Conservation (phyloP, 73 alveolate genomes). For the Paramecium bursaria region DNA sequence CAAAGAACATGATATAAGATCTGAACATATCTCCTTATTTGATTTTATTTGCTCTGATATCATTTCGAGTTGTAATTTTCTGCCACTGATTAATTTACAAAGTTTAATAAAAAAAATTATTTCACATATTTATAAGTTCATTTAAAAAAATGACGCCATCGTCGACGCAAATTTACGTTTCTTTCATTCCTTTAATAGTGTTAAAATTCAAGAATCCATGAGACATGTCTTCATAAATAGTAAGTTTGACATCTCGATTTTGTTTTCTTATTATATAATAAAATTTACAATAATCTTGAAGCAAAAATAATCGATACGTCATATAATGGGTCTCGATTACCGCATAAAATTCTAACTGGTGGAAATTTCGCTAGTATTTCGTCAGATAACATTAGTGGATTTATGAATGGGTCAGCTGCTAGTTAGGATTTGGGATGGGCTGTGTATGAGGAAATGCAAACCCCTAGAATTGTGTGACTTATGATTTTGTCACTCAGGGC, state of each 20-base stretch:
- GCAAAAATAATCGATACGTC: conserved; percentile 76
- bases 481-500: conserved; percentile 92
- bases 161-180: conserved; percentile 60
- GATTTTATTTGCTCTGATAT: too few relatives aligned
- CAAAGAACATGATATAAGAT: conserved; percentile 23
- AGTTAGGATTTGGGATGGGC: conserved; percentile 72
- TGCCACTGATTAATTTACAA: too few relatives aligned
- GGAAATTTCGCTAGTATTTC: conserved; percentile 83
- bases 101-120: too few relatives aligned
- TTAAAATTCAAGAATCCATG: conserved; percentile 66
- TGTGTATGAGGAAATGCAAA: conserved; percentile 85
- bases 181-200: conserved; percentile 64
- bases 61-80: too few relatives aligned
- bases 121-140: conserved; percentile 4
- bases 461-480: conserved; percentile 82
- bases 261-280: conserved; percentile 15
- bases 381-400: conserved; percentile 75
- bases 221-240: conserved; percentile 53
- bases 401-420: conserved; percentile 76
- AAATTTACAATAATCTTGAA: conserved; percentile 55
- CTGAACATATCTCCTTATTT: neutral
- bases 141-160: neutral
- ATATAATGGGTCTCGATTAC: conserved; percentile 80
- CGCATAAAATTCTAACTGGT: conserved; percentile 79
- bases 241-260: conserved; percentile 50